Percentiles rank a stretch among this genome's conserved stretches.
Conservation (phyloP, 1,284 basidiomycete species). For the Fomitopsis schrenkii region DNA sequence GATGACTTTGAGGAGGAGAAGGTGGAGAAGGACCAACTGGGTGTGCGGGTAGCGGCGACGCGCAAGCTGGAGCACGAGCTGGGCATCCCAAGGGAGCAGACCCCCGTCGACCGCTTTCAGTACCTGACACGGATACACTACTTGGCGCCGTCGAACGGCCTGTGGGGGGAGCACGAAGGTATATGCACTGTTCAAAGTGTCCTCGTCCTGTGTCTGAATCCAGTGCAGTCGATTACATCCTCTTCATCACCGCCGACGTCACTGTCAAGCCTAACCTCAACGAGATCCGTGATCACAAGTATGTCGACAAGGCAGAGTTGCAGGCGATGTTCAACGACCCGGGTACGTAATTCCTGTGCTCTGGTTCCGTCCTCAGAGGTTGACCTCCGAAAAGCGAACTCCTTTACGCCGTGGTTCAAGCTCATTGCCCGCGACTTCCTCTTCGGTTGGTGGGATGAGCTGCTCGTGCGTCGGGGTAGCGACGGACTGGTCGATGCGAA, state of each 20-base stretch:
- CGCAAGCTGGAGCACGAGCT: conserved; percentile 97
- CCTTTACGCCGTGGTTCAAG: conserved; percentile 99
- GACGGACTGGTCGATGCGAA: conserved; percentile 66
- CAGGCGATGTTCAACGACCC: conserved; percentile 86
- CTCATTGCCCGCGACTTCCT: conserved; percentile 96
- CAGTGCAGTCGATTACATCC: conserved; percentile 91
- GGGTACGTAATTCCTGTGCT: conserved; percentile 36
- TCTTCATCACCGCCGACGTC: conserved; percentile 91
- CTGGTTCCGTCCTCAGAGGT: neutral
- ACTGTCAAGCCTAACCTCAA: conserved; percentile 84
- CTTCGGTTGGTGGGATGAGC: conserved; percentile 97
- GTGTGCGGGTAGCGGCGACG: conserved; percentile 86
- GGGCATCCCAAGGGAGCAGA: conserved; percentile 81
- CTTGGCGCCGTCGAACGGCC: conserved; percentile 87
- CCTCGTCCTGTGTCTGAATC: conserved; percentile 8
- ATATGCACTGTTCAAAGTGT: conserved; percentile 22
- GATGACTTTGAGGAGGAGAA: conserved; percentile 86
- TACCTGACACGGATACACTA: conserved; percentile 98
- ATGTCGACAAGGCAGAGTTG: conserved; percentile 89
- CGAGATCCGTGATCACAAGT: conserved; percentile 90
- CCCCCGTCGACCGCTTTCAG: conserved; percentile 85
- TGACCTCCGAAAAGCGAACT: conserved; percentile 51
- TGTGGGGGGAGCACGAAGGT: conserved; percentile 99
- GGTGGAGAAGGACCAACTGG: conserved; percentile 76
- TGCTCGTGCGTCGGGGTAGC: conserved; percentile 58